Evolutionary conservation across 495 filamentous ascomycete genomes (phyloP), one percentile per base, ranked within the genome.

Genomic region (Aspergillus taichungensis): DNA sequence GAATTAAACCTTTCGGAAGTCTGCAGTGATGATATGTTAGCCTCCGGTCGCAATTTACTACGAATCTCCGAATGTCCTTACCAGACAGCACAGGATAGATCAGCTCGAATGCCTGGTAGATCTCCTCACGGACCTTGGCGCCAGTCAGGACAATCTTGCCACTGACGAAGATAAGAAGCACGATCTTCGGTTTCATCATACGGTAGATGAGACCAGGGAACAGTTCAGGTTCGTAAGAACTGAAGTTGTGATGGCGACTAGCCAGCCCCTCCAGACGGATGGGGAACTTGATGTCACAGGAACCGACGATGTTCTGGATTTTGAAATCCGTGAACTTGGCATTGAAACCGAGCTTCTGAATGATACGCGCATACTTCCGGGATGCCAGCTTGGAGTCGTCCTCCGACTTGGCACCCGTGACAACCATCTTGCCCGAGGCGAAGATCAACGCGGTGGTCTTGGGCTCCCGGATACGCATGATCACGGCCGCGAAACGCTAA

Each of bases 171-270:
- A 98, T 97, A 68, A 98, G 68, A 12, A 98, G 85, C 14, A 98
- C 92, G 51, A 98, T 97, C 83, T 97, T 97, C 18, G 92, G 92
- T 77, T 96, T 95, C 78, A 97, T 96, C 92, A 98, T 98, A 66
- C 92, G 88, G 66, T 98, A 98, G 74, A 98, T 98, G 43, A 98
- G 79, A 78, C 92, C 92, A 51, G 92, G 94, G 80, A 98, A 98
- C 66, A 98, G 66, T 67, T 98, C 92, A 51, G 92, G 92, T 68
- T 98, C 92, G 66, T 98, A 98, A 35, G 88, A 95, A 73, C 87
- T 94, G 83, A 97, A 98, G 70, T 95, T 91, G 74, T 97, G 94
- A 79, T 98, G 92, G 63, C 88, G 86, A 49, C 81, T 88, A 6
- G 92, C 92, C 53, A 98, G 73, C 64, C 92, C 92, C 64, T 98